phyloP scores from a whole-genome alignment of 768 basidiomycete species.

The Mycena galopus region DNA sequence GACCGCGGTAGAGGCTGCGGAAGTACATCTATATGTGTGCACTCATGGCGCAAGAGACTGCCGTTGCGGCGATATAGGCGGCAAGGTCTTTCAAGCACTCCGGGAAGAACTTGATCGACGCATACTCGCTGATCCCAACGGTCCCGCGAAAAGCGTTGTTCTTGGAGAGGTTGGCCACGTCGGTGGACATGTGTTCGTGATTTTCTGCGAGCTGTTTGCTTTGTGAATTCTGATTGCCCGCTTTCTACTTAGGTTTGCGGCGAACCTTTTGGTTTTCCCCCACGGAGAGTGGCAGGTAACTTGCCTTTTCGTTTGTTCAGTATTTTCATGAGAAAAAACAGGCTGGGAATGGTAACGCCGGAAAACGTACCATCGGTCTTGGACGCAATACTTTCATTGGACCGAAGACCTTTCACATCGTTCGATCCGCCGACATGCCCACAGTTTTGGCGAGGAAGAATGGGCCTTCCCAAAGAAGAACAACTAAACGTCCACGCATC shows the following conservation, averaged over 20 bases:
- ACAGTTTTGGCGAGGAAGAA: slow-evolving; percentile 78
- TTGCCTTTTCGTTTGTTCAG: not conserved
- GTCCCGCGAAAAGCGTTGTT: slow-evolving; percentile 49
- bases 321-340: slow-evolving; percentile 40
- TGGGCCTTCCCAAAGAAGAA: slow-evolving; percentile 72
- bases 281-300: slow-evolving; percentile 78
- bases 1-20: slow-evolving; percentile 31
- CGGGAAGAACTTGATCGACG: slow-evolving; percentile 63
- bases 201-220: not conserved
- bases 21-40: slow-evolving; percentile 74
- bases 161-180: slow-evolving; percentile 83
- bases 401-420: slow-evolving; percentile 43
- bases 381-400: slow-evolving; percentile 54
- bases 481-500: slow-evolving; percentile 55
- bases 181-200: slow-evolving; percentile 84
- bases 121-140: slow-evolving; percentile 43
- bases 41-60: slow-evolving; percentile 87
- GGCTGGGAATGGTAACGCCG: slow-evolving; percentile 74
- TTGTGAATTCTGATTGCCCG: not conserved
- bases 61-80: slow-evolving; percentile 79
- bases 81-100: slow-evolving; percentile 66
- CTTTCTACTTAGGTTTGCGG: slow-evolving; percentile 65
- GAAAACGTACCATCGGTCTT: slow-evolving; percentile 69
- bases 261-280: slow-evolving; percentile 77
- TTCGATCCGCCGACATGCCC: slow-evolving; percentile 55